phyloP scores from a whole-genome alignment of 2,329 filamentous ascomycete species.

The Sporothrix dimorphospora region DNA sequence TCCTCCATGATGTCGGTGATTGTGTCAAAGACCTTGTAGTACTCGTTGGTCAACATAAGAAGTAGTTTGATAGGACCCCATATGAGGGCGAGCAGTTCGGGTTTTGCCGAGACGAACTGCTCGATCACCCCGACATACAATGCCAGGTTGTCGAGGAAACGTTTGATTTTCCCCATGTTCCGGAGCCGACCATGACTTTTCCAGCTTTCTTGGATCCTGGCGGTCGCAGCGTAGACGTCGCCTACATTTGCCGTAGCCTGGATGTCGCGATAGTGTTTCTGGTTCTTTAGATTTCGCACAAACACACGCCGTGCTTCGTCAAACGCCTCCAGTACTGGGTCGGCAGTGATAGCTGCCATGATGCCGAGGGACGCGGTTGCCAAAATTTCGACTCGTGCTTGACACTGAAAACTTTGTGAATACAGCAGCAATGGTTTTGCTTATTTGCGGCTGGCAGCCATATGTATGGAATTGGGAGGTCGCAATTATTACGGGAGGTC shows the following conservation, averaged over 20 bases:
- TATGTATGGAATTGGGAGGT: slow-evolving; percentile 1
- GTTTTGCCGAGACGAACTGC: not conserved
- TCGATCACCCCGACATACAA: not conserved
- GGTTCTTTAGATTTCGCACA: not conserved
- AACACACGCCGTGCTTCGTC: slow-evolving; percentile 3
- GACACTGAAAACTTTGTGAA: not conserved
- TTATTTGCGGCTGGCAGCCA: not conserved
- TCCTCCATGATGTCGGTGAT: not conserved
- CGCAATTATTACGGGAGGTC: not conserved
- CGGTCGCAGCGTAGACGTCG: not conserved
- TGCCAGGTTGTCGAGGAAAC: not conserved
- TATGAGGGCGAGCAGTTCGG: not conserved
- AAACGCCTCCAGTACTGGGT: slow-evolving; percentile 3
- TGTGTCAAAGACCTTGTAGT: not conserved
- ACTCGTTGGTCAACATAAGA: not conserved
- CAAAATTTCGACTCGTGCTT: not conserved
- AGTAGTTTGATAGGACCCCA: slow-evolving; percentile 14
- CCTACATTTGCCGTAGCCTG: not conserved
- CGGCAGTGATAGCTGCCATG: slow-evolving; percentile 2
- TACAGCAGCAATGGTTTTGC: not conserved
- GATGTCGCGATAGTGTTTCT: not conserved
- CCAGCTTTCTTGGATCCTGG: slow-evolving; percentile 8
- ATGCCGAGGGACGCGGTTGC: not conserved
- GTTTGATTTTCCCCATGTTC: not conserved
- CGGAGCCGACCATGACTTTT: not conserved